Evolutionary conservation across 768 basidiomycete genomes (phyloP).

Genomic region (Mrakia frigida): DNA sequence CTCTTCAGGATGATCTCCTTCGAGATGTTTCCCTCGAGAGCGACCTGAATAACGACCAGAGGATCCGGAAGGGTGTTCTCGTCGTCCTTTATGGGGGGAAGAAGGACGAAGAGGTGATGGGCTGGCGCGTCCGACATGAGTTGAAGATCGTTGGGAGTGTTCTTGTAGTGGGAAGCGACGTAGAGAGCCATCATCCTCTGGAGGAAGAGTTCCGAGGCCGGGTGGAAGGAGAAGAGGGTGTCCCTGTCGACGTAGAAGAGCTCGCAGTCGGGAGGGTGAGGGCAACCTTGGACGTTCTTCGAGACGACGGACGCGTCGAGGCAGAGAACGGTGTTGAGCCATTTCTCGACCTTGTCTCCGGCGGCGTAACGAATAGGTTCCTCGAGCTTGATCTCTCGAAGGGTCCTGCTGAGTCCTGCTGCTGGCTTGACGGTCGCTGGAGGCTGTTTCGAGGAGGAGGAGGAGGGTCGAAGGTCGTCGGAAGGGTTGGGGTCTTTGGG

Average conservation of each 20-base stretch:
- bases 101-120: constrained; percentile 89
- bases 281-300: constrained; percentile 61
- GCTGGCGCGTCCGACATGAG: constrained; percentile 94
- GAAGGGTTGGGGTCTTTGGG: constrained; percentile 30
- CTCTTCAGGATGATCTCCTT: constrained; percentile 80
- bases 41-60: constrained; percentile 80
- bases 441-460: background rate
- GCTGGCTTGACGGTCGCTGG: constrained; percentile 11
- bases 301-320: constrained; percentile 69
- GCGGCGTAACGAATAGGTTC: constrained; percentile 87
- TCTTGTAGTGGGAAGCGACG: constrained; percentile 97
- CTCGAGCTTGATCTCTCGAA: constrained; percentile 90
- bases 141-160: constrained; percentile 98
- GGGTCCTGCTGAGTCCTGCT: constrained; percentile 50
- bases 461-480: constrained; percentile 24
- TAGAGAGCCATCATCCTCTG: constrained; percentile 98
- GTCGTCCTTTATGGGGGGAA: constrained; percentile 86
- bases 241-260: constrained; percentile 93
- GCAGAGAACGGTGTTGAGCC: constrained; percentile 86
- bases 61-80: constrained; percentile 83
- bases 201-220: constrained; percentile 93
- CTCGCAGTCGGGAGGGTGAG: constrained; percentile 89
- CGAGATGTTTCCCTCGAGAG: constrained; percentile 88
- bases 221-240: constrained; percentile 93
- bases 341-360: constrained; percentile 85